Conservation (phyloP, 164 flowering plant species). For the Paratinospora sagittata region DNA sequence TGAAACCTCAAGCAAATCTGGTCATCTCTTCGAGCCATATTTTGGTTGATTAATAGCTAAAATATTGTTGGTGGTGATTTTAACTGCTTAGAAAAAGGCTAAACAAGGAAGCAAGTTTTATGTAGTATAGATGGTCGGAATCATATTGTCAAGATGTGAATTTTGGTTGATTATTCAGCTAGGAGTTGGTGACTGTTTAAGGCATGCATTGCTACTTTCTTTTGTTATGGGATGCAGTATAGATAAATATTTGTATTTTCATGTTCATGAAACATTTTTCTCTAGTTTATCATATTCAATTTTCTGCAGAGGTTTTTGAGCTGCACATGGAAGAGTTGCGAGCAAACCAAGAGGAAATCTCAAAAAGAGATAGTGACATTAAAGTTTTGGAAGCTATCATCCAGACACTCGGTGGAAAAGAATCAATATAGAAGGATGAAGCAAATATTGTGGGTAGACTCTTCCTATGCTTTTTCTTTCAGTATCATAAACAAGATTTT, state of each 20-base stretch:
- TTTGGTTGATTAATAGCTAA: too few species aligned
- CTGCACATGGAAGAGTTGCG: conserved; percentile 14
- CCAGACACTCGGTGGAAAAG: conserved; percentile 8
- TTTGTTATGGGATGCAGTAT: background rate
- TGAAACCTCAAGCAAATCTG: too few species aligned
- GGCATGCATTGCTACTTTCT: background rate
- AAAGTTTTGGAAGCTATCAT: conserved; percentile 12
- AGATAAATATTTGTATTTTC: too few species aligned
- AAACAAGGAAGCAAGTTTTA: too few species aligned
- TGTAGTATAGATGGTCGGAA: too few species aligned
- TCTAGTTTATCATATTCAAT: too few species aligned
- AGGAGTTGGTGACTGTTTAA: background rate
- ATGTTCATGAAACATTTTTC: background rate
- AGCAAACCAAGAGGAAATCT: conserved; percentile 10
- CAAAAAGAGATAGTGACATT: conserved; percentile 10
- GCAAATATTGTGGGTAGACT: background rate
- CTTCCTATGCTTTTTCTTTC: too few species aligned
- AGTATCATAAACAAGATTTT: too few species aligned
- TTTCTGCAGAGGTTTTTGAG: conserved; percentile 16
- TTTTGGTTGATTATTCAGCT: background rate
- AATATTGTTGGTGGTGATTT: too few species aligned
- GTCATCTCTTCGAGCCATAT: too few species aligned
- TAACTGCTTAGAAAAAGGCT: too few species aligned
- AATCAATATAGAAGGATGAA: background rate
- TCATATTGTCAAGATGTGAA: too few species aligned